phyloP scores from a whole-genome alignment of 208 protist genomes.

The Acanthamoeba sp. region DNA sequence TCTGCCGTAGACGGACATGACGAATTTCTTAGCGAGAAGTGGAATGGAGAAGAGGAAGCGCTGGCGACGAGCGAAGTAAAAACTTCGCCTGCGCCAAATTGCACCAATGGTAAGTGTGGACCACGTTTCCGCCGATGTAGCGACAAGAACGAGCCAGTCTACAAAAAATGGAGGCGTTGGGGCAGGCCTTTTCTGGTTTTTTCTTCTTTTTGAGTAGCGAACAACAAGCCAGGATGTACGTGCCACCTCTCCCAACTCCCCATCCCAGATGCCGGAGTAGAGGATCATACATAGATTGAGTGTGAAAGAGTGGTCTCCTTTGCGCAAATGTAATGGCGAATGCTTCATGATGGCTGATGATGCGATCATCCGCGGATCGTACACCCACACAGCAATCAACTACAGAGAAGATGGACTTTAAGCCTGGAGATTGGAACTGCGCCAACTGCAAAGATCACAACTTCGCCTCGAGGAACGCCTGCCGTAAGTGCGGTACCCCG shows the following conservation, averaged over 20 bases:
- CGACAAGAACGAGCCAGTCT: not conserved
- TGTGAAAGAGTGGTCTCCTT: too few species aligned
- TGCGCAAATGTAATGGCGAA: too few species aligned
- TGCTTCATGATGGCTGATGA: too few species aligned
- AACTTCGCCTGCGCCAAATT: too few species aligned
- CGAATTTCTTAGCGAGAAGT: not conserved
- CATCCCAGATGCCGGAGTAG: too few species aligned
- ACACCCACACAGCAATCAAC: not conserved
- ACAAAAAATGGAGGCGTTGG: not conserved
- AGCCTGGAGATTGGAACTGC: constrained; percentile 68
- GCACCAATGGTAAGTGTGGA: not conserved
- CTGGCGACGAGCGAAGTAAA: too few species aligned
- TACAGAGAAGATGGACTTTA: constrained; percentile 30
- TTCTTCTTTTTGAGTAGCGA: not conserved
- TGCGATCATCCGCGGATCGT: not conserved
- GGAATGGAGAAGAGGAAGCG: too few species aligned
- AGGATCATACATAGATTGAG: too few species aligned
- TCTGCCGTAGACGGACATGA: constrained; percentile 56
- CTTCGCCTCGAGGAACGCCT: constrained; percentile 37
- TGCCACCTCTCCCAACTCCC: too few species aligned
- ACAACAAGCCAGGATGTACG: too few species aligned
- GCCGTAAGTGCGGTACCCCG: constrained; percentile 51
- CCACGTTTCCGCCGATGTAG: too few species aligned
- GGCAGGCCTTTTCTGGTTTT: not conserved
- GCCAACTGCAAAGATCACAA: constrained; percentile 59